Conservation (phyloP, 495 filamentous ascomycete genomes). For the Bathelium albidoporum region DNA sequence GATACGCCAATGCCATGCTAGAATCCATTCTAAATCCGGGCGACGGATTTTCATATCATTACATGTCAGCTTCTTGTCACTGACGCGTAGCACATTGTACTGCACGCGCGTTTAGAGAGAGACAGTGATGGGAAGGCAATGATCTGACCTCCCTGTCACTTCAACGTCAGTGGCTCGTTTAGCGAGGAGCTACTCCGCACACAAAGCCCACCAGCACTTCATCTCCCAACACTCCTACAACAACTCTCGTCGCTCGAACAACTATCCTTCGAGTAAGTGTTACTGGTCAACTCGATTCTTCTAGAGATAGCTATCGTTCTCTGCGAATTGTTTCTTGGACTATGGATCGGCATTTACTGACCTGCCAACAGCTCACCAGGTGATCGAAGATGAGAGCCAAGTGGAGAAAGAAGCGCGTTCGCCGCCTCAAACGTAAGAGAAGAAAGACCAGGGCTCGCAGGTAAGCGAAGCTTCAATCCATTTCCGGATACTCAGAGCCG, state of each 20-base stretch:
- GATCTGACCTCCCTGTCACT: background rate
- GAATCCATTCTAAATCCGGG: too few species aligned
- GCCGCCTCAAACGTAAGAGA: constrained; percentile 95
- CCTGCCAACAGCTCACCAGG: constrained; percentile 15
- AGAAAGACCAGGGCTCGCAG: constrained; percentile 95
- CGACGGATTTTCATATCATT: too few species aligned
- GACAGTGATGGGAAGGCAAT: background rate
- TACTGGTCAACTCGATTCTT: background rate
- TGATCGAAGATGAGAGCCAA: constrained; percentile 87
- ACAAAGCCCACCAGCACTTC: background rate
- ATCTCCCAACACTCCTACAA: background rate
- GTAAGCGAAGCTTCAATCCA: too few species aligned
- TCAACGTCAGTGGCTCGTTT: background rate
- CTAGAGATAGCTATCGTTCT: background rate
- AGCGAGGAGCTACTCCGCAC: background rate
- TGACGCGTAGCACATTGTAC: too few species aligned
- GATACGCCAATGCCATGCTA: background rate
- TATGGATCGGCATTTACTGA: background rate
- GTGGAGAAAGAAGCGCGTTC: constrained; percentile 99
- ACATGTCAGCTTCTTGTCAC: too few species aligned
- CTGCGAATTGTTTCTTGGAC: background rate
- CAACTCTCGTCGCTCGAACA: constrained; percentile 1
- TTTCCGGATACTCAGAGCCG: constrained; percentile 1
- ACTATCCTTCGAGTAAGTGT: background rate
- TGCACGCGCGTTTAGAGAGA: too few species aligned